These are phyloP conservation scores for Euphorbia lathyris DNA, from an alignment of 345 rosid species.

Conservation along the genomic window DNA sequence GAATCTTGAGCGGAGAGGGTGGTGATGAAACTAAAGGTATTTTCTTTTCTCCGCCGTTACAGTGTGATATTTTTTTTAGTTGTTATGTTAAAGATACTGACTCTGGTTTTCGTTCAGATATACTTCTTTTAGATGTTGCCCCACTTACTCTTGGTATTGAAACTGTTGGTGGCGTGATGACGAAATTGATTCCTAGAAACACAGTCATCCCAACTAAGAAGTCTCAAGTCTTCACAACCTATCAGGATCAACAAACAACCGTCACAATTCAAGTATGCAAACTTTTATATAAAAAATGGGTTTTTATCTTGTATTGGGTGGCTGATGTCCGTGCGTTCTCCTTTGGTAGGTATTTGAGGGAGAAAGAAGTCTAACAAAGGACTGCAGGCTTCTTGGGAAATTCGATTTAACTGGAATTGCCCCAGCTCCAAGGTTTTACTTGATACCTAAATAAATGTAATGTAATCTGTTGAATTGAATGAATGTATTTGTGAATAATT, in stretches of 20 bases:
- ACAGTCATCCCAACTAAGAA: not conserved
- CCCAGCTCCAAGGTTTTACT: conserved; percentile 14
- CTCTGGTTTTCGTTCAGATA: not conserved
- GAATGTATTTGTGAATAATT: not conserved
- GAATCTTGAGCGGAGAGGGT: not conserved
- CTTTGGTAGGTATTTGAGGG: not conserved
- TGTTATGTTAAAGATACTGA: not conserved
- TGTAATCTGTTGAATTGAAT: not conserved
- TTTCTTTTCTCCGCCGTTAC: not conserved
- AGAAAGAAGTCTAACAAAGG: not conserved
- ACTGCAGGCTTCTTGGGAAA: not conserved
- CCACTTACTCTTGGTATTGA: conserved; percentile 1
- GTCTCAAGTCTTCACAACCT: conserved; percentile 2
- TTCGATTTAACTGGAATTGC: not conserved
- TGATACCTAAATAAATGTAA: no score
- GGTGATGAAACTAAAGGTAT: conserved; percentile 3
- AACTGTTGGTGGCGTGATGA: conserved; percentile 3
- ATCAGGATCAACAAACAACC: conserved; percentile 2
- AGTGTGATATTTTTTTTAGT: not conserved
- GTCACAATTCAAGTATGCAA: conserved; percentile 1
- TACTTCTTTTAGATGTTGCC: not conserved
- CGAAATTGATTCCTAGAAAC: not conserved
- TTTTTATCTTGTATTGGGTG: not conserved
- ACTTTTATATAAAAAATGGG: no score
- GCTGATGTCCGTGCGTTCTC: not conserved